Conservation (phyloP, 306 rosid genomes). For the Acacia crassicarpa region DNA sequence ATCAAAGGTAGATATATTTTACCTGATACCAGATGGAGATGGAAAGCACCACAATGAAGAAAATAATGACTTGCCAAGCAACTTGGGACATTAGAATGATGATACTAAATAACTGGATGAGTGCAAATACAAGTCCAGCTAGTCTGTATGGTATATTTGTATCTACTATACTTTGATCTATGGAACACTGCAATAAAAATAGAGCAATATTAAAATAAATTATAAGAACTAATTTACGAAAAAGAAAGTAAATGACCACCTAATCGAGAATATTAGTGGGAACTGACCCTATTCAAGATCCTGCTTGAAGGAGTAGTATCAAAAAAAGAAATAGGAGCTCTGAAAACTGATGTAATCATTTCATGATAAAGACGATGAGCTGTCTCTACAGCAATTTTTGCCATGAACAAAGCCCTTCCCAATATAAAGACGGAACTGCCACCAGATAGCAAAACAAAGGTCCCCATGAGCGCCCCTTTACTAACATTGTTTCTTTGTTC, state of each 20-base stretch:
- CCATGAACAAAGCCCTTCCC: slow-evolving; percentile 79
- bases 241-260: neutral
- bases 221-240: neutral
- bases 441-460: slow-evolving; percentile 65
- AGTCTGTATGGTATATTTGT: slow-evolving; percentile 81
- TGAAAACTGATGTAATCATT: slow-evolving; percentile 76
- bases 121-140: slow-evolving; percentile 88
- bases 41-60: slow-evolving; percentile 57
- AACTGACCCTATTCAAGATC: slow-evolving; percentile 81
- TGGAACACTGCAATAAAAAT: slow-evolving; percentile 61
- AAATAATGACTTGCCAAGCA: slow-evolving; percentile 77
- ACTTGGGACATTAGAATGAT: slow-evolving; percentile 76
- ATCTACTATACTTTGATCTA: slow-evolving; percentile 88
- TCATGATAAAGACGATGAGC: slow-evolving; percentile 71
- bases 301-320: slow-evolving; percentile 85
- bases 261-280: slow-evolving; percentile 24
- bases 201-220: neutral
- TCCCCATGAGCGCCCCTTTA: slow-evolving; percentile 52
- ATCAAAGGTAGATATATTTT: slow-evolving; percentile 17
- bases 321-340: slow-evolving; percentile 82
- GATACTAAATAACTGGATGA: slow-evolving; percentile 74
- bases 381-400: slow-evolving; percentile 74
- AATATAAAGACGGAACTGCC: slow-evolving; percentile 85
- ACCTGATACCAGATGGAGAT: slow-evolving; percentile 85
- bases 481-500: slow-evolving; percentile 53